These are phyloP conservation scores for Paraleonurus japonicus DNA, from an alignment of 257 asterid genomes.

Conservation along the genomic window DNA sequence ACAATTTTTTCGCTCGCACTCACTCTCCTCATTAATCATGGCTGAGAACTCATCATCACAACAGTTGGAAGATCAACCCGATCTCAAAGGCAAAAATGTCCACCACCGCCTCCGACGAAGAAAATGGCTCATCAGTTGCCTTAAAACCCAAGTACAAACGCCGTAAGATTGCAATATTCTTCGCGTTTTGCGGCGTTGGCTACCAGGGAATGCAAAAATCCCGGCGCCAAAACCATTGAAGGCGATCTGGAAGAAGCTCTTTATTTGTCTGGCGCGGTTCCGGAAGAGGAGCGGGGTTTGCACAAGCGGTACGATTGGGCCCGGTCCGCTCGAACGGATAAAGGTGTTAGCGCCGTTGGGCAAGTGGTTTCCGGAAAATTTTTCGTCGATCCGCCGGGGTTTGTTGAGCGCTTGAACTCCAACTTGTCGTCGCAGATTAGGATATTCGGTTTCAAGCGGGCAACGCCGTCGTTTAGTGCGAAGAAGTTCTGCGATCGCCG, in stretches of 20 bases:
- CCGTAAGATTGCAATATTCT: conserved; percentile 84
- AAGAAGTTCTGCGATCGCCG: conserved; percentile 93
- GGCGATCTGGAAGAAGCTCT: conserved; percentile 97
- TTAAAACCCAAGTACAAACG: conserved; percentile 68
- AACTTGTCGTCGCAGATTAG: conserved; percentile 68
- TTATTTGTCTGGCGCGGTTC: conserved; percentile 71
- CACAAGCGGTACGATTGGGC: conserved; percentile 76
- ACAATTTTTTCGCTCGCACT: conserved; percentile 8
- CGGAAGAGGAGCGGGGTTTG: conserved; percentile 69
- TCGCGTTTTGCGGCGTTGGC: conserved; percentile 94
- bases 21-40: conserved; percentile 22
- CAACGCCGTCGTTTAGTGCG: conserved; percentile 70
- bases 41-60: conserved; percentile 32
- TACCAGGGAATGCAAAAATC: conserved; percentile 98
- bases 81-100: conserved; percentile 75
- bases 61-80: conserved; percentile 38
- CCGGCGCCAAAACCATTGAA: conserved; percentile 97
- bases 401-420: conserved; percentile 67
- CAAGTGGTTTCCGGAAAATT: conserved; percentile 94
- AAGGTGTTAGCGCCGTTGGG: conserved; percentile 98
- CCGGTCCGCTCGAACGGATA: conserved; percentile 89
- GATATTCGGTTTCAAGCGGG: conserved; percentile 75
- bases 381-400: conserved; percentile 86
- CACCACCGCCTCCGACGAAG: conserved; percentile 57
- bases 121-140: conserved; percentile 27